Base-by-base conservation (phyloP, 2,329 filamentous ascomycete genomes). In the Ophiostoma montium region DNA sequence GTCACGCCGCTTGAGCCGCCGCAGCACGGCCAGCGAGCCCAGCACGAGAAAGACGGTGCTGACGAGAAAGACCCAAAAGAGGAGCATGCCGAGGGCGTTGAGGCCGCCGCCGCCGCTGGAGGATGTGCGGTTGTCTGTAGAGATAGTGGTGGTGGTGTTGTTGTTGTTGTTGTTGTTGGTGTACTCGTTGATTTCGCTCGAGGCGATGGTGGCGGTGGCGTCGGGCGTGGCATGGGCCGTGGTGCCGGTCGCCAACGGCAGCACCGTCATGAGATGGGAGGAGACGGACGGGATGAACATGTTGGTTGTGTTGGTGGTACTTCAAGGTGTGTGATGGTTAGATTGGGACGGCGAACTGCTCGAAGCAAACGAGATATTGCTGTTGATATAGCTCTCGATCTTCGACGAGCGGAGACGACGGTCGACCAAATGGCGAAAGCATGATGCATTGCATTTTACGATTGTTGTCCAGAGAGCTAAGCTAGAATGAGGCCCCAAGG, bases 41-140 rank as follows among this genome's bases (percentile, higher is more conserved):
- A 41, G 27, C 11, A 56, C 53, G 32, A 52, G 33, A 3, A 30
- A 46, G 19, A 38, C 32, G 13, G 53, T 51, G 33, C 46, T 47
- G 48, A 50, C 50, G 43, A 56, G 16, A 27, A 56, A 56, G 47
- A 56, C 51, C 48, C 51, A 51, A 16, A 56, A 55, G 19, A 56
- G 36, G 10, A 56, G 50, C 35, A 53, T 49, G 47, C 45, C 42
- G 43, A 53, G 46, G 13, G 48, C 47, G 50, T 56, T 49, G 39
- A 54, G 18, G 31, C 31, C 35, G 16, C 41, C 32, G 23, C 16
- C n/a, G 39, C 38, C 38, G n/a, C n/a, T n/a, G n/a, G n/a, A n/a
- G n/a, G n/a, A 12, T 43, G 21, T 42, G 21, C 39, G 30, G 23
- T 50, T 49, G 33, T 31, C 15, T 5, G 45, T 48, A 3, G 50